Evolutionary conservation across 2,329 filamentous ascomycete genomes (phyloP).

Genomic region (Alternaria sp.): DNA sequence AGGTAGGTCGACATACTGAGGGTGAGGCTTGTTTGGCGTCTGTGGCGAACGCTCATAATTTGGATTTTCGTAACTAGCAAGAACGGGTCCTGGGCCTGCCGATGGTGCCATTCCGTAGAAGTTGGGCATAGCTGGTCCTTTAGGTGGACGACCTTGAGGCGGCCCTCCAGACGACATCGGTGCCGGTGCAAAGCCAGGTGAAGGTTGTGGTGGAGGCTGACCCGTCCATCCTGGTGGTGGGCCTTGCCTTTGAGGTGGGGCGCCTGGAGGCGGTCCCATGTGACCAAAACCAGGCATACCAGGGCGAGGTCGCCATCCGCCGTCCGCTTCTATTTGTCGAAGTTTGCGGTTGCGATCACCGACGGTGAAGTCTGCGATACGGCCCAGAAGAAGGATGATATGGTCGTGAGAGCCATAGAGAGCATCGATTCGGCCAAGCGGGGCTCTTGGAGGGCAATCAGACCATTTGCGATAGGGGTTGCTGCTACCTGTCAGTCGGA

Average conservation of each 20-base stretch:
- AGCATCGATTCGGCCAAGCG: slow-evolving; percentile 77
- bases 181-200: slow-evolving; percentile 27
- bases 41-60: slow-evolving; percentile 31
- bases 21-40: slow-evolving; percentile 26
- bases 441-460: slow-evolving; percentile 86
- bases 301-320: slow-evolving; percentile 62
- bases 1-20: slow-evolving; percentile 63
- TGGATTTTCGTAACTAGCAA: slow-evolving; percentile 53
- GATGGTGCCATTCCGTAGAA: slow-evolving; percentile 63
- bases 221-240: slow-evolving; percentile 39
- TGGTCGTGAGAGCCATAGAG: slow-evolving; percentile 92
- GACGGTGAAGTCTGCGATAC: slow-evolving; percentile 79
- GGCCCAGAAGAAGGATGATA: slow-evolving; percentile 79
- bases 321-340: slow-evolving; percentile 68
- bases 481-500: slow-evolving; percentile 57
- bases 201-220: slow-evolving; percentile 29
- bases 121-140: slow-evolving; percentile 48
- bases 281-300: slow-evolving; percentile 55
- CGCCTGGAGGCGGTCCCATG: slow-evolving; percentile 47
- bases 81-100: slow-evolving; percentile 53
- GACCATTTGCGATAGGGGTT: slow-evolving; percentile 82
- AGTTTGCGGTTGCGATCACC: slow-evolving; percentile 82
- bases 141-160: slow-evolving; percentile 27
- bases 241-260: slow-evolving; percentile 39
- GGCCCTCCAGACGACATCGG: slow-evolving; percentile 8